Conservation (phyloP, 768 basidiomycete genomes). For the Atractiella rhizophila region DNA sequence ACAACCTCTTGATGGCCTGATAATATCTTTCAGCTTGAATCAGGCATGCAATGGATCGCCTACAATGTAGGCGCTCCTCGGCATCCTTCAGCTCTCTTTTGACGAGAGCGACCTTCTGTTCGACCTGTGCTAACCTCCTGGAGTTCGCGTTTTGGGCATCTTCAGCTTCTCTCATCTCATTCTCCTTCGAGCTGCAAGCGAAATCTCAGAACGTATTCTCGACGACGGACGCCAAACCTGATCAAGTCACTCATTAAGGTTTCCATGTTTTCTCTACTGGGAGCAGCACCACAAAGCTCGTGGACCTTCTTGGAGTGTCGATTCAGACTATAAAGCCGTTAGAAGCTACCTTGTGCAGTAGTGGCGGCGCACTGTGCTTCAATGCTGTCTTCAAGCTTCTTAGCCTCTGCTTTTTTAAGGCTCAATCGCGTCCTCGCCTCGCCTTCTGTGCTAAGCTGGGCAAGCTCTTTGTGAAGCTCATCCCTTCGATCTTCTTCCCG, state of each 20-base stretch:
- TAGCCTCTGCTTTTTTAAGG: slow-evolving; percentile 42
- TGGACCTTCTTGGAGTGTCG: slow-evolving; percentile 36
- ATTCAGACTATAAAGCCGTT: slow-evolving; percentile 32
- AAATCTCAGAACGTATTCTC: background rate
- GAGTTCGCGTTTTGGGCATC: slow-evolving; percentile 28
- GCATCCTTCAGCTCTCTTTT: slow-evolving; percentile 39
- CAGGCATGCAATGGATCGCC: too few relatives aligned
- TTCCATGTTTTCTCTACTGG: slow-evolving; percentile 47
- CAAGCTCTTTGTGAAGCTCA: slow-evolving; percentile 41
- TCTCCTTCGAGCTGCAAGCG: slow-evolving; percentile 38
- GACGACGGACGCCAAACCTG: slow-evolving; percentile 21
- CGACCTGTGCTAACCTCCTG: slow-evolving; percentile 36
- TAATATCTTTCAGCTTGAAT: too few relatives aligned
- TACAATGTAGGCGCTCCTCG: slow-evolving; percentile 38
- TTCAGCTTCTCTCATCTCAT: slow-evolving; percentile 30
- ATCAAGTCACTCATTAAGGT: slow-evolving; percentile 36
- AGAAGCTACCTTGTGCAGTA: background rate
- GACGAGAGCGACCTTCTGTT: slow-evolving; percentile 36
- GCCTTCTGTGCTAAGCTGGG: slow-evolving; percentile 46
- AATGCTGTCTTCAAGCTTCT: slow-evolving; percentile 38
- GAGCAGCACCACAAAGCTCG: slow-evolving; percentile 37
- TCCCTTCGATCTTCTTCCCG: slow-evolving; percentile 45
- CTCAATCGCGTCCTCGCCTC: slow-evolving; percentile 55
- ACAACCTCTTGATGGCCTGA: too few relatives aligned
- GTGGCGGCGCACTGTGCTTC: slow-evolving; percentile 33